phyloP scores from a whole-genome alignment of 2,329 filamentous ascomycete species.

The Elsinoe ampelina region DNA sequence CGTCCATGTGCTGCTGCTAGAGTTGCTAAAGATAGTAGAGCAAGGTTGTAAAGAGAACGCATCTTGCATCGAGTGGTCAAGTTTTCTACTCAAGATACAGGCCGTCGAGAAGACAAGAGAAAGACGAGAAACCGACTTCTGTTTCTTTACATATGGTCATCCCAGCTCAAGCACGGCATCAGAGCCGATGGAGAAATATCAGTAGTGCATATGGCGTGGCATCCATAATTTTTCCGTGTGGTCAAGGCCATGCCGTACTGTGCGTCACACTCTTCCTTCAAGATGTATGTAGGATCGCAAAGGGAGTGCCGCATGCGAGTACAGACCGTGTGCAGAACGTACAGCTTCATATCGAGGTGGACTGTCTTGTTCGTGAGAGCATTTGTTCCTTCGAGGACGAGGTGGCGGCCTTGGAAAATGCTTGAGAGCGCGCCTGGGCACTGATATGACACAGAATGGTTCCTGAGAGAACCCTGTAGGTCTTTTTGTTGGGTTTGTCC shows the following conservation, averaged over 20 bases:
- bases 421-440: neutral
- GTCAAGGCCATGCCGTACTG: neutral
- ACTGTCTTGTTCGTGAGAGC: no score
- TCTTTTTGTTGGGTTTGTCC: no score
- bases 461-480: neutral
- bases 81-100: neutral
- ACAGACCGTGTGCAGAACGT: no score
- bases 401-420: neutral
- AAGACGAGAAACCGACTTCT: neutral
- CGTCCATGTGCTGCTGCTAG: neutral
- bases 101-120: neutral
- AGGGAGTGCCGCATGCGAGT: no score
- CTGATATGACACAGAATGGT: neutral
- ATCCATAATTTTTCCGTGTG: constrained; percentile 2
- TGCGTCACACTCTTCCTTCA: neutral
- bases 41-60: neutral
- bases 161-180: neutral
- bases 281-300: no score
- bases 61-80: neutral
- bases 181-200: neutral
- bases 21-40: neutral
- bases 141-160: neutral
- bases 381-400: neutral
- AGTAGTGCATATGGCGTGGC: neutral
- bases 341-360: no score